phyloP scores from a whole-genome alignment of 1,284 basidiomycete genomes.

The Abortiporus biennis region DNA sequence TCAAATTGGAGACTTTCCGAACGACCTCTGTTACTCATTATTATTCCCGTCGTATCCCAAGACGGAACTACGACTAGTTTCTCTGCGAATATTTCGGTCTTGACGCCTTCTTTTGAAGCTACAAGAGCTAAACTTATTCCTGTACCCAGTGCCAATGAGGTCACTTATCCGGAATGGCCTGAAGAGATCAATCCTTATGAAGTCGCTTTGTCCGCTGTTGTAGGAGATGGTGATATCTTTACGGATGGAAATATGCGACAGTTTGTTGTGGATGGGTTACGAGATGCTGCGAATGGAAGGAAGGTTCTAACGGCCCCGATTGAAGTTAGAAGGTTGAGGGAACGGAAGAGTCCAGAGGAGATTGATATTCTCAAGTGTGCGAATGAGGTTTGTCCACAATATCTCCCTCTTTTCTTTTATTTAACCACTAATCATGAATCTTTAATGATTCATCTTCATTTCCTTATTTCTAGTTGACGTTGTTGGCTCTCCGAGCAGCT shows the following conservation, averaged over 20 bases:
- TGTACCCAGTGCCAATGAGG: conserved; percentile 37
- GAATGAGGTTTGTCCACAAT: conserved; percentile 61
- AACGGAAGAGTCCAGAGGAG: conserved; percentile 70
- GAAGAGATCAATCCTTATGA: conserved; percentile 71
- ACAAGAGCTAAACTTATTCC: conserved; percentile 58
- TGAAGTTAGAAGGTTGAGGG: conserved; percentile 56
- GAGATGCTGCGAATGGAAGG: conserved; percentile 34
- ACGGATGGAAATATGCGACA: conserved; percentile 57
- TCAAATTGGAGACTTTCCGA: conserved; percentile 68
- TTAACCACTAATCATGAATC: conserved; percentile 2
- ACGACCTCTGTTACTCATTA: conserved; percentile 67
- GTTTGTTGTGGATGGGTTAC: conserved; percentile 58
- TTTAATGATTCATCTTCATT: conserved; percentile 2
- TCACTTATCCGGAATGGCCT: conserved; percentile 64
- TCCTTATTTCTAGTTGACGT: conserved; percentile 47
- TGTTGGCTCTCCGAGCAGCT: conserved; percentile 68
- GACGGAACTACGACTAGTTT: conserved; percentile 25
- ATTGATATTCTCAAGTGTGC: conserved; percentile 70
- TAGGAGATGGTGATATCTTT: conserved; percentile 34
- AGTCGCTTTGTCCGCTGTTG: conserved; percentile 42
- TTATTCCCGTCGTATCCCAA: conserved; percentile 37
- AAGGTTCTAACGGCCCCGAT: conserved; percentile 43
- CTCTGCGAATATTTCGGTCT: conserved; percentile 49
- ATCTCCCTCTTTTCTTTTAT: background rate
- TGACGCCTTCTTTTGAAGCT: conserved; percentile 77